A percentile compares a stretch with the other conserved stretches of the same genome.
These are phyloP conservation scores for Amniculicola lignicola DNA, from an alignment of 495 filamentous ascomycete species.

Conservation along the genomic window DNA sequence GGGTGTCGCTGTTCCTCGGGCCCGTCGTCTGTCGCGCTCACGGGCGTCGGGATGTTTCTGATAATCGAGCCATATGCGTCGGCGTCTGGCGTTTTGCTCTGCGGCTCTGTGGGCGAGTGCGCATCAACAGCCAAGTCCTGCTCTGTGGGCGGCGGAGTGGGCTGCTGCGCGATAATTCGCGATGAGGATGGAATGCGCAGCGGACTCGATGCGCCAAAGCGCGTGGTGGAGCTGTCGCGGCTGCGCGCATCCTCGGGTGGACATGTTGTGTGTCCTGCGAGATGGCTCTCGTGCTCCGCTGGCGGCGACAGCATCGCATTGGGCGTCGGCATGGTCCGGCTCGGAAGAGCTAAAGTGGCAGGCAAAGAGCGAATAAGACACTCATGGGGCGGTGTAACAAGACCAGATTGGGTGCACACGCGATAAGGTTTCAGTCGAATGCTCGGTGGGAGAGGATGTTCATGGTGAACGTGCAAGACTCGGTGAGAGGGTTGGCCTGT, in stretches of 20 bases:
- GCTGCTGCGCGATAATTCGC: slow-evolving; percentile 29
- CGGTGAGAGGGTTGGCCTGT: slow-evolving; percentile 16
- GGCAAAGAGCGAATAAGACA: slow-evolving; percentile 21
- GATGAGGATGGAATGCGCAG: background rate
- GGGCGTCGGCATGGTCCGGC: slow-evolving; percentile 59
- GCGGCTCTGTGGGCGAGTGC: slow-evolving; percentile 12
- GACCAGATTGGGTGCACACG: background rate
- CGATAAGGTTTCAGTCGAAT: slow-evolving; percentile 7
- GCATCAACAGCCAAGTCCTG: slow-evolving; percentile 17
- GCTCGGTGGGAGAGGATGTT: background rate
- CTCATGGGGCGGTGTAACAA: slow-evolving; percentile 26
- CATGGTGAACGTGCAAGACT: slow-evolving; percentile 9
- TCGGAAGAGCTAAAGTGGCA: slow-evolving; percentile 25
- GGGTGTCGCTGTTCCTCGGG: slow-evolving; percentile 28
- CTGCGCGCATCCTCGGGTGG: slow-evolving; percentile 51
- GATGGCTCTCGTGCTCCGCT: slow-evolving; percentile 46
- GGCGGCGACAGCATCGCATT: slow-evolving; percentile 48
- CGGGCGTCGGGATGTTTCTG: slow-evolving; percentile 38
- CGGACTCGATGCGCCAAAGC: background rate
- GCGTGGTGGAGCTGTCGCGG: background rate
- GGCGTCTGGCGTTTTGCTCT: slow-evolving; percentile 14
- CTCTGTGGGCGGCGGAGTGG: slow-evolving; percentile 27
- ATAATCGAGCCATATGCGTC: slow-evolving; percentile 36
- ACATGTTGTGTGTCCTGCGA: slow-evolving; percentile 54
- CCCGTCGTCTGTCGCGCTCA: slow-evolving; percentile 35